phyloP scores from a whole-genome alignment of 225 moss, liverwort and hornwort species.

The Physcomitrium patens region DNA sequence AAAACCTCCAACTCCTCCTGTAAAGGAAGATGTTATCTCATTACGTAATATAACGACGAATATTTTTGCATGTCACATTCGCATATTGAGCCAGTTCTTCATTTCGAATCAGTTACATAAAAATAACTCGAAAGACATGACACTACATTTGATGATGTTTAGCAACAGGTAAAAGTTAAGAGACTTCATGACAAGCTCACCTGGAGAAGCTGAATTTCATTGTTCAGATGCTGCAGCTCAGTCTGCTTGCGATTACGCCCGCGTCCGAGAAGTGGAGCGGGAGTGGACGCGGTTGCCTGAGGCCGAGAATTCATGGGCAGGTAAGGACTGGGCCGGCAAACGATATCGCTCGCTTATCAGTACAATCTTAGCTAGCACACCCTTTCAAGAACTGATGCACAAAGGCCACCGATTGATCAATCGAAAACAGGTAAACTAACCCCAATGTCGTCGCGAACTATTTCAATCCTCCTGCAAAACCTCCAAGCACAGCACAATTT shows the following conservation, averaged over 20 bases:
- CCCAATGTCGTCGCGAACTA: too few species aligned
- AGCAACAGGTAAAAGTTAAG: background rate
- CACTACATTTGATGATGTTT: too few species aligned
- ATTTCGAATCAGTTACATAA: too few species aligned
- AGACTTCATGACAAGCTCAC: background rate
- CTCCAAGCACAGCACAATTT: too few species aligned
- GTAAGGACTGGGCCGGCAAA: background rate
- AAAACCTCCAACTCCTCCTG: conserved; percentile 33
- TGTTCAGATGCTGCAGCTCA: conserved; percentile 26
- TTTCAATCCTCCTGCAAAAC: too few species aligned
- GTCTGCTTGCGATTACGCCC: conserved; percentile 34
- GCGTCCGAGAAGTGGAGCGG: conserved; percentile 16
- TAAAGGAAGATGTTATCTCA: background rate
- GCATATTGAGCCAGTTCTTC: too few species aligned
- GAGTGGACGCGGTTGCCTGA: background rate
- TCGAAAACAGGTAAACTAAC: too few species aligned
- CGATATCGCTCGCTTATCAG: background rate
- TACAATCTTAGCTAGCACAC: conserved; percentile 10
- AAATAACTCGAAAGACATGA: too few species aligned
- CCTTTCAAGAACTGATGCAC: background rate
- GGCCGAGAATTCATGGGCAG: background rate
- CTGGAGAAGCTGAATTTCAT: conserved; percentile 33
- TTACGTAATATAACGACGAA: too few species aligned
- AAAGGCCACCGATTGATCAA: background rate
- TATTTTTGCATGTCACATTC: too few species aligned